phyloP scores from a whole-genome alignment of 768 basidiomycete genomes.

The Mycena leptocephala region DNA sequence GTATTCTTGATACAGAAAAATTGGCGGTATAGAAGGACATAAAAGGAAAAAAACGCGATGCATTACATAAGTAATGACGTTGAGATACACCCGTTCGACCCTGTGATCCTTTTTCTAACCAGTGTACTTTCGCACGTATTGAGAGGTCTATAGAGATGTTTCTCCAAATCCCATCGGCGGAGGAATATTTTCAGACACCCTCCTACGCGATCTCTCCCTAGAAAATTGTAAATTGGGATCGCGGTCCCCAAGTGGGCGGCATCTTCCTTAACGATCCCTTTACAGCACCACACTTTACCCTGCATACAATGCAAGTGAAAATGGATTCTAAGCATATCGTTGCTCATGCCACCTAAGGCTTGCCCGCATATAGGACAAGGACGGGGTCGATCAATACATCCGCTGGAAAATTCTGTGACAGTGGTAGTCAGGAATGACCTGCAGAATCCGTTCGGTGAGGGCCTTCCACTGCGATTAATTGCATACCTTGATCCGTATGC shows the following conservation, averaged over 20 bases:
- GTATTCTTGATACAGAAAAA: neutral
- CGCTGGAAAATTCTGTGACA: neutral
- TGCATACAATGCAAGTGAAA: neutral
- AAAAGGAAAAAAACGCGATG: neutral
- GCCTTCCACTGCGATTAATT: too few species aligned
- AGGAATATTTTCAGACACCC: neutral
- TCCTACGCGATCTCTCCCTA: neutral
- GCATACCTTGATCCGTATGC: neutral
- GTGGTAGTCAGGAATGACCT: too few species aligned
- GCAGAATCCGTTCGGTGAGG: too few species aligned
- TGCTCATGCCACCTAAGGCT: neutral
- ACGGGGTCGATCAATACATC: neutral
- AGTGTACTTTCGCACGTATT: neutral
- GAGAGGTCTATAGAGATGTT: neutral
- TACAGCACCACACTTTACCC: neutral
- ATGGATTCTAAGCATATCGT: neutral
- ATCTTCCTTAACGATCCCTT: neutral
- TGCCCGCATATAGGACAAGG: neutral
- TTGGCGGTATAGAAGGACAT: neutral
- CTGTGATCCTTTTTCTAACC: neutral
- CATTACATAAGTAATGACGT: neutral
- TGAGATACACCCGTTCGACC: neutral
- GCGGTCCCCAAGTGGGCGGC: neutral
- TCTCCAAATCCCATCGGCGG: neutral
- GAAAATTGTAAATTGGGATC: neutral